Evolutionary conservation across 73 alveolate species (phyloP).

Genomic region (Blepharisma japonicum): DNA sequence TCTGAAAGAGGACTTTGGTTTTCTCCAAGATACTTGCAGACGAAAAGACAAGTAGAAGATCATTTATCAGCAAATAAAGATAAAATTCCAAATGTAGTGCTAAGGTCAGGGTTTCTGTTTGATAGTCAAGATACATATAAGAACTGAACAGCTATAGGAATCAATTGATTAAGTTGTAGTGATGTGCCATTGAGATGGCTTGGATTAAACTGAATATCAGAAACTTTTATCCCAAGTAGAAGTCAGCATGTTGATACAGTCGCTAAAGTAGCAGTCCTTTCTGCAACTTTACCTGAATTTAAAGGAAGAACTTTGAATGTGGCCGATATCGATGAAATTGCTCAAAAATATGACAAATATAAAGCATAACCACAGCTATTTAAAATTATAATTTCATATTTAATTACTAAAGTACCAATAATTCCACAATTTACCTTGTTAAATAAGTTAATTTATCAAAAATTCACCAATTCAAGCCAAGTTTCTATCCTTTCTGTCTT

Average conservation of each 20-base stretch:
- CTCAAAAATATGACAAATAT: neutral
- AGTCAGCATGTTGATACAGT: neutral
- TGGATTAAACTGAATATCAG: neutral
- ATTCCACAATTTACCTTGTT: no score
- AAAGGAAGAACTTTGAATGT: constrained; percentile 17
- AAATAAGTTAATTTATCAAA: no score
- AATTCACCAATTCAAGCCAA: no score
- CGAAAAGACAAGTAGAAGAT: constrained; percentile 27
- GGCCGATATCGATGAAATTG: constrained; percentile 26
- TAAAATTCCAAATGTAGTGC: neutral
- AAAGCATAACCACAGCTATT: no score
- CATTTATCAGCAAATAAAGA: neutral
- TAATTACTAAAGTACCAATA: no score
- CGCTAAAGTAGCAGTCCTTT: constrained; percentile 26
- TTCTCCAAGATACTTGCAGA: constrained; percentile 14
- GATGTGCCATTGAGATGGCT: neutral
- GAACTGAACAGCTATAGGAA: neutral
- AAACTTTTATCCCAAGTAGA: constrained; percentile 8
- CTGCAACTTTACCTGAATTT: neutral
- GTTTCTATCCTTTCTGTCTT: no score
- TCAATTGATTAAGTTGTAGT: neutral
- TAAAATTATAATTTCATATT: no score
- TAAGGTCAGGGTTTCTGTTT: constrained; percentile 26
- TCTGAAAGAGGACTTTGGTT: constrained; percentile 28
- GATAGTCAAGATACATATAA: neutral